Evolutionary conservation across 352 stramenopile genomes (phyloP).

Genomic region (Pythium biforme): DNA sequence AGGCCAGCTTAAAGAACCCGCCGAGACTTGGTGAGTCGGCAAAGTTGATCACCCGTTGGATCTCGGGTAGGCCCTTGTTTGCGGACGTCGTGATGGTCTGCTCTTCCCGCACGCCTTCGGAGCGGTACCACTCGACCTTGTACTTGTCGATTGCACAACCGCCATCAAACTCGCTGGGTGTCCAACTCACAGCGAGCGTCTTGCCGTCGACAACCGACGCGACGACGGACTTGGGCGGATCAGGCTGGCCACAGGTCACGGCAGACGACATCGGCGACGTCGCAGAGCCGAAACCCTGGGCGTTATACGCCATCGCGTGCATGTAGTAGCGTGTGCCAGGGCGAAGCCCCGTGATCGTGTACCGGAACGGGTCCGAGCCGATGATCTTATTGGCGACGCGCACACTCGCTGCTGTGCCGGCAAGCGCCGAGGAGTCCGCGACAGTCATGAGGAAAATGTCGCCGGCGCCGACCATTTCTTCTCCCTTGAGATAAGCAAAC

Average conservation of each 20-base stretch:
- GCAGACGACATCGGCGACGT: constrained; percentile 61
- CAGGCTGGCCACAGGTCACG: constrained; percentile 52
- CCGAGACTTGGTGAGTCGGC: constrained; percentile 52
- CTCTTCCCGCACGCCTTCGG: constrained; percentile 49
- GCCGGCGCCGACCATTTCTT: constrained; percentile 90
- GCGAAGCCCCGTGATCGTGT: constrained; percentile 53
- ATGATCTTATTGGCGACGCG: constrained; percentile 80
- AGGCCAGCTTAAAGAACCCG: constrained; percentile 70
- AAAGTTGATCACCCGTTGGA: constrained; percentile 59
- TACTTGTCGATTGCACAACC: constrained; percentile 62
- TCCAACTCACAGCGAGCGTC: constrained; percentile 54
- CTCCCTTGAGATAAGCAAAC: constrained; percentile 91
- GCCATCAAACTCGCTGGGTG: constrained; percentile 27
- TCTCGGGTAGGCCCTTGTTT: constrained; percentile 59
- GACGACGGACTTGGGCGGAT: constrained; percentile 40
- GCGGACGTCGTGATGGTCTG: constrained; percentile 81
- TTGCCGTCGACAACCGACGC: constrained; percentile 57
- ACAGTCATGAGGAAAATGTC: constrained; percentile 87
- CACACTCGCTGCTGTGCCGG: constrained; percentile 60
- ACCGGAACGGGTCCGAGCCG: constrained; percentile 89
- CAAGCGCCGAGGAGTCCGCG: constrained; percentile 44
- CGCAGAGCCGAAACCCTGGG: constrained; percentile 48
- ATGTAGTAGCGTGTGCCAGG: constrained; percentile 66
- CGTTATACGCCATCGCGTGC: constrained; percentile 84
- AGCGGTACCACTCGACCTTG: constrained; percentile 75